Evolutionary conservation across 331 rosid species (phyloP), one percentile per base, ranked within the genome.

Genomic region (Erythrophleum ivorense): DNA sequence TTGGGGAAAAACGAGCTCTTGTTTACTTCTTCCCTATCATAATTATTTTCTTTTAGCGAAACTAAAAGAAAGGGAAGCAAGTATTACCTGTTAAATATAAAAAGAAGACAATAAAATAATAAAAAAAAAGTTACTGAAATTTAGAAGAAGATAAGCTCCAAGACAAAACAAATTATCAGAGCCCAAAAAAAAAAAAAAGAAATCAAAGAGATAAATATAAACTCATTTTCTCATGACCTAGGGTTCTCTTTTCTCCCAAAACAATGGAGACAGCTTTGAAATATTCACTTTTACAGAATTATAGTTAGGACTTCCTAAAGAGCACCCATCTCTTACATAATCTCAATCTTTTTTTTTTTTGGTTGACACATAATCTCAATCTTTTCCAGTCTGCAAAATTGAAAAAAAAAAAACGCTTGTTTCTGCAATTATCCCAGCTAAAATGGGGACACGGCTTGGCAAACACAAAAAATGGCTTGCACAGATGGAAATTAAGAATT

Each of bases 201-300:
- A 60, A 70, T 59, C 46, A 65, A 68, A 24, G 45, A 55, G 34
- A 54, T 55, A 59, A 59, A 71, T 7, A 59, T 59, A 80, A 71
- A 15, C 38, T 29, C 36, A 29, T 54, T 78, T 71, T 54, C n/a
- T 78, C 53, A 33, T 68, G 38, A 55, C 48, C 41, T 40, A 40
- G 31, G n/a, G n/a, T 54, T 54, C 24, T 54, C 36, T 24, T 78
- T 52, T 66, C 43, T 34, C 62, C 75, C 75, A 6, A 78, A 68
- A 15, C 9, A 29, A 68, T 65, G 74, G 13, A 54, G 13, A 41
- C 46, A 29, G 10, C 80, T 21, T 11, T 29, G 34, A 77, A 63
- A n/a, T 33, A 49, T 34, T 77, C 12, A 11, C 16, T 52, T 29
- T 41, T 65, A 43, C 24, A 60, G 31, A 46, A 71, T 79, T 45